Conservation (phyloP, 371 early-diverging fungal genomes). For the Nematocida homosporus region DNA sequence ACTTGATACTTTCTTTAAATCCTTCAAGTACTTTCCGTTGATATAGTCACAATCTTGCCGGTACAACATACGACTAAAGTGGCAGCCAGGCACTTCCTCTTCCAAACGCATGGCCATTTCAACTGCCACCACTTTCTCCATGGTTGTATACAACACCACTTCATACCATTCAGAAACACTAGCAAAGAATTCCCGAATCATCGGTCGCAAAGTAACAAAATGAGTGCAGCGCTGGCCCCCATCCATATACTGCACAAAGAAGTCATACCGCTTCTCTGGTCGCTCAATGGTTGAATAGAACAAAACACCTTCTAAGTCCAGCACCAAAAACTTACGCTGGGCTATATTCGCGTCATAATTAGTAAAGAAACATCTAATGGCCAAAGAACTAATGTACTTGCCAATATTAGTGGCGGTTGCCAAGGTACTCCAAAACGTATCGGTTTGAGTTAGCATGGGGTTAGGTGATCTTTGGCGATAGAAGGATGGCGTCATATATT, state of each 20-base stretch:
- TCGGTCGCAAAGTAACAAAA: conserved; percentile 37
- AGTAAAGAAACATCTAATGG: conserved; percentile 26
- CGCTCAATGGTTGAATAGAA: conserved; percentile 10
- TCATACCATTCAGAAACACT: conserved; percentile 37
- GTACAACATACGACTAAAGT: conserved; percentile 19
- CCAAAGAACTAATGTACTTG: conserved; percentile 33
- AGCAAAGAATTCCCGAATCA: conserved; percentile 33
- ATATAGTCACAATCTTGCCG: conserved; percentile 33
- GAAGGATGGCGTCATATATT: conserved; percentile 16
- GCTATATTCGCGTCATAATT: conserved; percentile 15
- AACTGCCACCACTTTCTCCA: conserved; percentile 31
- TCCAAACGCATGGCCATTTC: conserved; percentile 22
- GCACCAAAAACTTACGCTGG: conserved; percentile 26
- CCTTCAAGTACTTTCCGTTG: conserved; percentile 7
- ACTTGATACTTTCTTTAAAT: conserved; percentile 18
- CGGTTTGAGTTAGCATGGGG: background rate
- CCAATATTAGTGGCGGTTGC: background rate
- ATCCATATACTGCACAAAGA: conserved; percentile 27
- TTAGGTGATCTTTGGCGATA: background rate
- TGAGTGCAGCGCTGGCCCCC: conserved; percentile 16
- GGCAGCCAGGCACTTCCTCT: background rate
- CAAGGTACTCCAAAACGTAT: conserved; percentile 14
- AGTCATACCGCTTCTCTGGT: conserved; percentile 19
- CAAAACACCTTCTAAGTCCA: conserved; percentile 38
- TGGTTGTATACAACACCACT: conserved; percentile 32